Evolutionary conservation across 805 yeast genomes (phyloP), one percentile per base, ranked within the genome.

Genomic region (Yarrowia divulgata): DNA sequence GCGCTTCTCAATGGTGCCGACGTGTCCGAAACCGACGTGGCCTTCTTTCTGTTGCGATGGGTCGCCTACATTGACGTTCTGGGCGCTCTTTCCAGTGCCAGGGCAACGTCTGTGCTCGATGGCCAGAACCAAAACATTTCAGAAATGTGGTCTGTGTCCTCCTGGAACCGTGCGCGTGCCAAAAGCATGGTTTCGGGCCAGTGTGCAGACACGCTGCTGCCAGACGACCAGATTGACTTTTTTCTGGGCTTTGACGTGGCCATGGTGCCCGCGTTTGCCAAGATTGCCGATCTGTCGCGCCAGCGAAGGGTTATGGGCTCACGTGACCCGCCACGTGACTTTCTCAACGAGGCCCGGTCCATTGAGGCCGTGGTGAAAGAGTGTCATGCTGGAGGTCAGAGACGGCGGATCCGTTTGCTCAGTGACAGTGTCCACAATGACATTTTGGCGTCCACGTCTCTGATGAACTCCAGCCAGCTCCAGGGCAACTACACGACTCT

Each of bases 61-160:
- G 89, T 87, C 74, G 87, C 87, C 0, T 90, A 88, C 73, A 78
- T 88, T 42, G 92, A 88, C 73, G 85, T 88, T 2, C 80, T 89
- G 23, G 89, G 91, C 0, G 83, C 86, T 0, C 78, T 90, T 32
- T 85, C 90, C 0, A 83, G 91, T 0, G 83, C 71, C 18, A 45
- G 69, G 23, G 75, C 75, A 10, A 69, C 71, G 8, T 73, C 76
- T 12, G 70, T 73, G 19, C 68, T 74, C n/a, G 69, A 71, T n/a
- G 72, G 72, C 19, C 70, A 71, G 40, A 72, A 71, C 42, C 70
- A 72, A 40, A 62, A 58, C 49, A 90, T 43, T 73, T 77, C 64
- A 63, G 82, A 8, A 75, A 77, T 48, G 63, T 79, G 78, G 73
- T 78, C 79, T 68, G 74, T 34, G 34, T 73, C 58, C 34, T 49